phyloP scores from a whole-genome alignment of 371 early-diverging fungal genomes.

The Apophysomyces variabilis region DNA sequence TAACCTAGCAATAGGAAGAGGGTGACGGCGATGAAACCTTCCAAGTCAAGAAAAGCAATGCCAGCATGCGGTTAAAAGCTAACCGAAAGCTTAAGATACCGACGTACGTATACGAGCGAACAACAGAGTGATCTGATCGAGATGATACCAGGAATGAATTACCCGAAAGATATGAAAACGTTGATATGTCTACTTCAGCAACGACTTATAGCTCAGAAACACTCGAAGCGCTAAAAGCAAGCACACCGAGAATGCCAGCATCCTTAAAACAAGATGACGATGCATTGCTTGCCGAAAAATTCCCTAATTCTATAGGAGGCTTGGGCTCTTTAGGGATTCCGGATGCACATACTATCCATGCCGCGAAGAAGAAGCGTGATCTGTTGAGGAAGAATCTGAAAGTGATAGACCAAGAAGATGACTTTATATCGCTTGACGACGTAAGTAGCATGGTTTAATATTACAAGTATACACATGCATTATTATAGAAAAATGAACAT shows the following conservation, averaged over 20 bases:
- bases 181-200: slow-evolving; percentile 5
- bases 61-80: slow-evolving; percentile 21
- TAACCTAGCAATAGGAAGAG: slow-evolving; percentile 21
- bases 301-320: slow-evolving; percentile 39
- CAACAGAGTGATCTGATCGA: not conserved
- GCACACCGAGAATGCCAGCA: slow-evolving; percentile 43
- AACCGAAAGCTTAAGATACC: slow-evolving; percentile 26
- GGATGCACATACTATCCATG: slow-evolving; percentile 51
- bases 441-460: slow-evolving; percentile 15
- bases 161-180: slow-evolving; percentile 6
- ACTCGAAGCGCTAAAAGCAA: slow-evolving; percentile 37
- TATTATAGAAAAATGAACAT: slow-evolving; percentile 13
- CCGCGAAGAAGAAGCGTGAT: slow-evolving; percentile 60
- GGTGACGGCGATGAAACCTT: slow-evolving; percentile 32
- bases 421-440: slow-evolving; percentile 44
- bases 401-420: slow-evolving; percentile 40
- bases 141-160: not conserved
- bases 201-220: slow-evolving; percentile 34
- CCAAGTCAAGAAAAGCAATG: slow-evolving; percentile 42
- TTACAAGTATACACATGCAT: not conserved
- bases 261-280: slow-evolving; percentile 31
- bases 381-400: slow-evolving; percentile 41
- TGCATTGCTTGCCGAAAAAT: slow-evolving; percentile 46
- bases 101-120: slow-evolving; percentile 19
- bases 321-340: slow-evolving; percentile 39